Conservation (phyloP, 2,329 filamentous ascomycete genomes). For the Cladophialophora bantiana region DNA sequence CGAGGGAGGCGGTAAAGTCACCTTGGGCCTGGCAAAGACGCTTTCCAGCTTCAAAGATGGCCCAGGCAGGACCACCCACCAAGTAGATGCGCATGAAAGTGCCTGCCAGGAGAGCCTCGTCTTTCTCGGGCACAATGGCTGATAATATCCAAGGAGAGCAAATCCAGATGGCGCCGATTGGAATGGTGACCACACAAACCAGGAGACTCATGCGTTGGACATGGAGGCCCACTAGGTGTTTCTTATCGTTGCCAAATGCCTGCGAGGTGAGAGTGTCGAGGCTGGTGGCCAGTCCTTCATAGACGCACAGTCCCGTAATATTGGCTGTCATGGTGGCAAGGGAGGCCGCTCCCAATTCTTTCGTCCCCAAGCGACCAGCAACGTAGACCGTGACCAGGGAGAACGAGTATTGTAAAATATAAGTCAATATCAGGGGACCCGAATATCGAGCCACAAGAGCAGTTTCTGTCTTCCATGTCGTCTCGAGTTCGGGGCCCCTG, state of each 20-base stretch:
- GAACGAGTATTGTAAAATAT: slow-evolving; percentile 54
- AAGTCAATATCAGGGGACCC: slow-evolving; percentile 40
- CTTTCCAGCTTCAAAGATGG: slow-evolving; percentile 73
- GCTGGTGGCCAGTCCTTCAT: slow-evolving; percentile 78
- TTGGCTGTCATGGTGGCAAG: slow-evolving; percentile 73
- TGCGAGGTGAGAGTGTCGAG: slow-evolving; percentile 88
- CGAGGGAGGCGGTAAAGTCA: slow-evolving; percentile 74
- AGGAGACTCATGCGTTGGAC: slow-evolving; percentile 76
- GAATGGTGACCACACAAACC: slow-evolving; percentile 69
- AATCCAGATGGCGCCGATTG: slow-evolving; percentile 70
- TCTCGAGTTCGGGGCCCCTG: slow-evolving; percentile 30
- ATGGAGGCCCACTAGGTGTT: slow-evolving; percentile 78
- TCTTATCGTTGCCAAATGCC: slow-evolving; percentile 83
- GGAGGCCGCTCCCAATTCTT: slow-evolving; percentile 66
- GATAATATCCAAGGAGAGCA: slow-evolving; percentile 65
- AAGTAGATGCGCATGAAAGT: slow-evolving; percentile 70
- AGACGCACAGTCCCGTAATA: slow-evolving; percentile 73
- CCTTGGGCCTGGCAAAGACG: slow-evolving; percentile 82
- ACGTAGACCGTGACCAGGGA: slow-evolving; percentile 74
- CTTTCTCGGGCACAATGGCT: slow-evolving; percentile 67
- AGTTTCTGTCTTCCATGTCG: slow-evolving; percentile 38
- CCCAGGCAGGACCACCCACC: slow-evolving; percentile 73
- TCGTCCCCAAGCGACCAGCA: slow-evolving; percentile 71
- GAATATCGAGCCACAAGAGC: slow-evolving; percentile 38
- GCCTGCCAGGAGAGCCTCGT: slow-evolving; percentile 71